Evolutionary conservation across 495 filamentous ascomycete species (phyloP).

Genomic region (Neurospora sp.): DNA sequence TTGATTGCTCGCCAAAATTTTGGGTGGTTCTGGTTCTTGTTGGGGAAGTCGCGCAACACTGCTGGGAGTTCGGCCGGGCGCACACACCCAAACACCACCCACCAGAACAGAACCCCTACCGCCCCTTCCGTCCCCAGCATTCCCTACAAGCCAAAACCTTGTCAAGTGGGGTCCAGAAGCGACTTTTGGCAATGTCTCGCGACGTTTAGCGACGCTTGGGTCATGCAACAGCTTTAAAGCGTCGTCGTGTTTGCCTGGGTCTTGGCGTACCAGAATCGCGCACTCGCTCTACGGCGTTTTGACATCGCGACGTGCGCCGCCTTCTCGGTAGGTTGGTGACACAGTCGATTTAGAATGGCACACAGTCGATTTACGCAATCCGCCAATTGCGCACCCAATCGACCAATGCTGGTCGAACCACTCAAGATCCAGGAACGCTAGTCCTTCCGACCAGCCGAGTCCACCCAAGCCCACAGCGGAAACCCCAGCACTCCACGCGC

Average conservation of each 20-base stretch:
- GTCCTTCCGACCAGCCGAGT: conserved; percentile 11
- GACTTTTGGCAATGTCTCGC: conserved; percentile 9
- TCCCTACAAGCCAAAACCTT: neutral
- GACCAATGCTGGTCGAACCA: neutral
- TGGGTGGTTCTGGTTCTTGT: conserved; percentile 19
- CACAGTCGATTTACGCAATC: too few species aligned
- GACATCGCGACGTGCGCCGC: neutral
- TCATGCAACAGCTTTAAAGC: conserved; percentile 10
- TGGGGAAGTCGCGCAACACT: conserved; percentile 22
- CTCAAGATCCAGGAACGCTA: neutral
- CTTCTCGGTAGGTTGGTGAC: too few species aligned
- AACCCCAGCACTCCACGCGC: conserved; percentile 17
- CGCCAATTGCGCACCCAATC: neutral
- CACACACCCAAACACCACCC: conserved; percentile 15
- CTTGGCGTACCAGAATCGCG: neutral
- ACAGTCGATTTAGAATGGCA: too few species aligned
- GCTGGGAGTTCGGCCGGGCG: neutral
- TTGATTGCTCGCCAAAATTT: conserved; percentile 20
- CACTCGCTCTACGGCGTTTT: neutral
- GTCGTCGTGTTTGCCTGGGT: conserved; percentile 1
- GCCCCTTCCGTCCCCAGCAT: conserved; percentile 1
- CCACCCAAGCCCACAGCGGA: conserved; percentile 13
- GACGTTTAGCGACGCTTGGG: conserved; percentile 8
- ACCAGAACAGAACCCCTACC: conserved; percentile 4
- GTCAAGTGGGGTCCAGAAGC: conserved; percentile 1